Evolutionary conservation across 345 rosid species (phyloP).

Genomic region (Bruguiera parviflora): DNA sequence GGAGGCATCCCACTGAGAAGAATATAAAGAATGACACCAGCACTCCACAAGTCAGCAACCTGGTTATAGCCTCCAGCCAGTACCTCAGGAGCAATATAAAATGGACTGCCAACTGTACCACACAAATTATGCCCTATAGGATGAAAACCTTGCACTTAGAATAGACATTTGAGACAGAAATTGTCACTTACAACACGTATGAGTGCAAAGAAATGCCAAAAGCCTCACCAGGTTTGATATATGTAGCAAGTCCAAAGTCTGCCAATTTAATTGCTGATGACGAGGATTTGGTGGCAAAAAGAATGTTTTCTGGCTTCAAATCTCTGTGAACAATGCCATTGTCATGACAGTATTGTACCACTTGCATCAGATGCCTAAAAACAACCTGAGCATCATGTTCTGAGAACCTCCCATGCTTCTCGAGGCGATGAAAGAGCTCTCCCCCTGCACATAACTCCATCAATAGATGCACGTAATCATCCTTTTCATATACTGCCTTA

Average conservation of each 20-base stretch:
- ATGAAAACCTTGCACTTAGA: constrained; percentile 15
- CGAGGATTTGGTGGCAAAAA: constrained; percentile 53
- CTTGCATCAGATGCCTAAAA: constrained; percentile 64
- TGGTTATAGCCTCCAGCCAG: constrained; percentile 62
- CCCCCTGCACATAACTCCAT: constrained; percentile 78
- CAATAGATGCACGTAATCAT: constrained; percentile 55
- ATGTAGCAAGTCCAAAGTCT: constrained; percentile 73
- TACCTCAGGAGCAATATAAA: constrained; percentile 76
- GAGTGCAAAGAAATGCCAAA: not conserved
- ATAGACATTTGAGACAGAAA: not conserved
- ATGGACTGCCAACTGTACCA: constrained; percentile 71
- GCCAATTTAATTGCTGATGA: constrained; percentile 66
- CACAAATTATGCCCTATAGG: constrained; percentile 52
- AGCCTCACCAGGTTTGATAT: constrained; percentile 51
- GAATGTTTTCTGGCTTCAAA: constrained; percentile 66
- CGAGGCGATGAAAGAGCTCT: constrained; percentile 61
- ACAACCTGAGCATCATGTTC: constrained; percentile 51
- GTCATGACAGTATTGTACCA: constrained; percentile 63
- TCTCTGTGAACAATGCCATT: constrained; percentile 72
- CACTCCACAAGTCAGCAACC: constrained; percentile 81
- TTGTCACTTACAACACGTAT: not conserved
- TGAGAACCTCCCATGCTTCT: constrained; percentile 57
- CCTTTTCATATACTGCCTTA: constrained; percentile 68
- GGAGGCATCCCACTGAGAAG: constrained; percentile 74
- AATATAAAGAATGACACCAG: constrained; percentile 66